Base-by-base conservation (phyloP, 2,329 filamentous ascomycete genomes). In the Raffaelea ambrosiae region DNA sequence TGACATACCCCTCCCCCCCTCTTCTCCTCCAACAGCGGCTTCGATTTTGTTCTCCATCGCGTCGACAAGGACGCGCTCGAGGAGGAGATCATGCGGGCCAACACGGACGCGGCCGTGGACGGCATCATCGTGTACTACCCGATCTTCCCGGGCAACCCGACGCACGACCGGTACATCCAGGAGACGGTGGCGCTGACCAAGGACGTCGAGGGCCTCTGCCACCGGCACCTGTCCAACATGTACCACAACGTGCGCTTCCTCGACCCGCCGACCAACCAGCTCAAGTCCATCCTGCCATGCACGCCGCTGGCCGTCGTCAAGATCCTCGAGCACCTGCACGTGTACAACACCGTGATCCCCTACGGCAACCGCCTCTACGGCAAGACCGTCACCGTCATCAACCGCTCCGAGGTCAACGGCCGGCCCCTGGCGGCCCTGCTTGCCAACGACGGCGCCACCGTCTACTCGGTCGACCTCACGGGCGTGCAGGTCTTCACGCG, bases 41-140 rank as follows among this genome's bases (percentile, higher is more conserved):
- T 97, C 70, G 76, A 80, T 54, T 98, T 96, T 64, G 82, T 89
- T 57, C 79, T 97, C 51, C 86, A 86, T 57, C 79, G 83, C 61
- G 83, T 95, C 46, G 79, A 86, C 59, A 91, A 91, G 63, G 90
- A 97, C 61, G 76, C 82, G 42, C 85, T 97, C 53, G 93, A 98
- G 72, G 88, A 95, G 58, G 82, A 84, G 55, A 85, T 98, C 61
- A 78, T 91, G 56, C 76, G 77, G 55, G 91, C 91, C 61, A 98
- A 98, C 66, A 71, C 77, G 29, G 88, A 97, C 65, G 63, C 76
- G 48, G 61, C 68, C 16, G 80, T 96, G 53, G 87, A 95, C 66
- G 91, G 79, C 58, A 95, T 96, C 62, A 94, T 98, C 56, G 87
- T 98, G 63, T 98, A 98, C 76, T 98, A 97, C 66, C 93, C 93